Evolutionary conservation across 2,329 filamentous ascomycete genomes (phyloP).

Genomic region (Aquanectria penicillioides): DNA sequence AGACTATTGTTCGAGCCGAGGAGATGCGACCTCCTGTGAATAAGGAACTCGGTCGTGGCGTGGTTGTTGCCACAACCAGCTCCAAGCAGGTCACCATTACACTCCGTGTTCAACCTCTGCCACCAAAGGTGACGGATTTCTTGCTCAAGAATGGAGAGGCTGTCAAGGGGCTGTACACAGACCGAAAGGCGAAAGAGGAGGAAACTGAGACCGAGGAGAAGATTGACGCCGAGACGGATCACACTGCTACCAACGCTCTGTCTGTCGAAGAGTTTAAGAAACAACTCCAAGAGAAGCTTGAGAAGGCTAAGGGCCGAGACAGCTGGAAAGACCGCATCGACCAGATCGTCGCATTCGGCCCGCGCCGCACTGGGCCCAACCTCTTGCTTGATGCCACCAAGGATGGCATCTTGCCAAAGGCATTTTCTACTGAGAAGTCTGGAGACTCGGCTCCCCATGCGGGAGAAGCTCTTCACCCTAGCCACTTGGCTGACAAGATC

Average conservation of each 20-base stretch:
- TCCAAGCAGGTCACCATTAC: slow-evolving; percentile 87
- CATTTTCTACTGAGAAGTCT: slow-evolving; percentile 61
- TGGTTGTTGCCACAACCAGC: slow-evolving; percentile 77
- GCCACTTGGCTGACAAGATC: slow-evolving; percentile 89
- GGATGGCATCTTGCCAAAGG: slow-evolving; percentile 75
- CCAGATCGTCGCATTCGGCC: slow-evolving; percentile 90
- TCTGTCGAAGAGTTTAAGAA: slow-evolving; percentile 80
- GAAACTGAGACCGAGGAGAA: slow-evolving; percentile 51
- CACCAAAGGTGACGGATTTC: slow-evolving; percentile 83
- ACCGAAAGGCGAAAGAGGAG: slow-evolving; percentile 62
- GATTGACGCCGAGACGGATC: slow-evolving; percentile 65
- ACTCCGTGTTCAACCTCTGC: slow-evolving; percentile 82
- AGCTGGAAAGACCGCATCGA: slow-evolving; percentile 80
- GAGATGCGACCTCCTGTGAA: slow-evolving; percentile 93
- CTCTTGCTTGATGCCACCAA: slow-evolving; percentile 86
- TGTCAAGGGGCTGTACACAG: slow-evolving; percentile 82
- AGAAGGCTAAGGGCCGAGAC: slow-evolving; percentile 78
- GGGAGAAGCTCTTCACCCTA: slow-evolving; percentile 64
- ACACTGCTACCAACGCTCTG: slow-evolving; percentile 69
- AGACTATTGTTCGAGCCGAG: slow-evolving; percentile 86
- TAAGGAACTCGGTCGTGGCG: slow-evolving; percentile 86
- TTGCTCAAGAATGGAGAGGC: slow-evolving; percentile 81
- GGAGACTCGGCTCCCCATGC: slow-evolving; percentile 49
- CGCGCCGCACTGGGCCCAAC: slow-evolving; percentile 86
- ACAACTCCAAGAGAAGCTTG: slow-evolving; percentile 74